Base-by-base conservation (phyloP, 2,329 filamentous ascomycete species). In the Annulohypoxylon truncatum region DNA sequence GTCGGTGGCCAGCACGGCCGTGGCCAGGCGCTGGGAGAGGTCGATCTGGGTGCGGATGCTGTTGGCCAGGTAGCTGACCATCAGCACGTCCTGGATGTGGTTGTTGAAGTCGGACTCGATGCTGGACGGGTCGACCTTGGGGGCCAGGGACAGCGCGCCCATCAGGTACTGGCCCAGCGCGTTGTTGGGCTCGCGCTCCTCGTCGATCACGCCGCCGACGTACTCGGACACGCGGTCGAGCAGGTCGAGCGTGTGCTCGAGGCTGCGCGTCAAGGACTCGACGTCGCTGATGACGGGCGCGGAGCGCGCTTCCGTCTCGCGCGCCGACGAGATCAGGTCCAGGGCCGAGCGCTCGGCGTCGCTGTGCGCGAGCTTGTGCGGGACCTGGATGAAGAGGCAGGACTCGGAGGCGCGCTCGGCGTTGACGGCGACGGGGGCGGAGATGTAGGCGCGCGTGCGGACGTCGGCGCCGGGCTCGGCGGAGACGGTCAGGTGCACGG, bases 51-150 rank as follows among this genome's bases (percentile, higher is more conserved):
- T 98, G 81, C 95, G 93, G 82, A 98, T 97, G 72, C 94, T 97
- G 87, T 98, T 99, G 79, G 96, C 94, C 71, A 99, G 88, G 85
- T 99, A 99, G 73, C 94, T 97, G 75, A 99, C 94, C 80, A 98
- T 94, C 72, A 99, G 90, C 67, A 99, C 94, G 80, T 99, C 96
- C 84, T 99, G 96, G 81, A 99, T 94, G 84, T 99, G 96, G 85
- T 97, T 97, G 89, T 99, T 99, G 89, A 99, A 99, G 85, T 98
- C 94, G 78, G 91, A 88, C 86, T 99, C 96, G 77, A 99, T 94
- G 79, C 96, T 92, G 67, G 89, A 87, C 35, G 91, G 85, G 76
- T 97, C 93, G 67, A 98, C 96, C 87, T 98, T 99, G 76, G 96
- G 96, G 60, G 95, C 93, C 69, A 99, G 85, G 48, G 92, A 94